These are phyloP conservation scores for Acanthamoeba royreba DNA, from an alignment of 208 protist species.

Conservation along the genomic window DNA sequence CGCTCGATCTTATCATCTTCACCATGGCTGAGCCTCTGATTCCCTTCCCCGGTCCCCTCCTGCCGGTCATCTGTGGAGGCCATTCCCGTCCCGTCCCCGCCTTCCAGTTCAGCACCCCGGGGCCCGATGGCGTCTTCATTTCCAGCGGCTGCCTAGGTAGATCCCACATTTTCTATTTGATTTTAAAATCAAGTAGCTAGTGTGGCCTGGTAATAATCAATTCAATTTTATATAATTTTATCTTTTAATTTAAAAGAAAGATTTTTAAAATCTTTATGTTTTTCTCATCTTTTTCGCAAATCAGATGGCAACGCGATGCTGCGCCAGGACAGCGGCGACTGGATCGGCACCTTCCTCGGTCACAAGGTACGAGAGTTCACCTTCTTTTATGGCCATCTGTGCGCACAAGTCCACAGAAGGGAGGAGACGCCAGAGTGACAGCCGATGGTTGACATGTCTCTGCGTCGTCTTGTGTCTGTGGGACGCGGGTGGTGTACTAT, in stretches of 20 bases:
- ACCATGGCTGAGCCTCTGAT: not conserved
- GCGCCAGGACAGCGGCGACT: slow-evolving; percentile 91
- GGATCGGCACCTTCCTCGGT: slow-evolving; percentile 92
- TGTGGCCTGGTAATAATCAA: not conserved
- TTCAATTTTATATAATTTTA: not conserved
- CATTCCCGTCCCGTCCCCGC: slow-evolving; percentile 62
- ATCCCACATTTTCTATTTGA: not conserved
- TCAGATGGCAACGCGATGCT: slow-evolving; percentile 89
- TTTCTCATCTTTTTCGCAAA: not conserved
- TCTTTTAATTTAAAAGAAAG: not conserved
- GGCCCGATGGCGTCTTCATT: slow-evolving; percentile 56
- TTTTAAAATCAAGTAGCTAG: not conserved
- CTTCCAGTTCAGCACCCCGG: slow-evolving; percentile 17
- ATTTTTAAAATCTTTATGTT: not conserved
- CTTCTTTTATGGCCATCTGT: not conserved
- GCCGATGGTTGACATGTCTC: not conserved
- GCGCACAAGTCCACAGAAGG: too few species aligned
- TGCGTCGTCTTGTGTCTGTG: not conserved
- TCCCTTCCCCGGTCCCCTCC: not conserved
- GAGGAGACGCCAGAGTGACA: too few species aligned
- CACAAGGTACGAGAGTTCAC: slow-evolving; percentile 79
- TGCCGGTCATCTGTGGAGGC: slow-evolving; percentile 62
- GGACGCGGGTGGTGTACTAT: not conserved
- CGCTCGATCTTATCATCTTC: not conserved
- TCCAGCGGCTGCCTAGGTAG: slow-evolving; percentile 56